phyloP scores from a whole-genome alignment of 148 eudicot species.

The Euryodendron excelsum region DNA sequence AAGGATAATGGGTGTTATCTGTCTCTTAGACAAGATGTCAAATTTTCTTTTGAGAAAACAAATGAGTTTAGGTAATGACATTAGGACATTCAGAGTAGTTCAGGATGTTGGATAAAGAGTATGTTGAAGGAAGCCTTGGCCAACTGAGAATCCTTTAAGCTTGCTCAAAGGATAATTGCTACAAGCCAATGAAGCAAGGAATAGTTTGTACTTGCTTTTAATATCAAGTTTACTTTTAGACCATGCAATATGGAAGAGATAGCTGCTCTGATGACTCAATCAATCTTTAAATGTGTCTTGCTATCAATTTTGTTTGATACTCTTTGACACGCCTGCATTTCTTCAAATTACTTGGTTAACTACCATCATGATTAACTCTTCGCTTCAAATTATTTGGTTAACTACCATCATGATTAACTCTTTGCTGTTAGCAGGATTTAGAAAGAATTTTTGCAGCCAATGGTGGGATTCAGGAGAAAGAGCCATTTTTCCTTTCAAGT shows the following conservation, averaged over 20 bases:
- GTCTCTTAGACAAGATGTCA: background rate
- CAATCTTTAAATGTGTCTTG: background rate
- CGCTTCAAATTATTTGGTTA: background rate
- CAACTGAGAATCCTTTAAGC: no score
- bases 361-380: background rate
- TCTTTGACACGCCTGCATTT: background rate
- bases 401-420: background rate
- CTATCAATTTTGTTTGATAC: background rate
- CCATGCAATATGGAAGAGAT: background rate
- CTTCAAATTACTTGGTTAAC: background rate
- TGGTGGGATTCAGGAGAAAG: conserved; percentile 64
- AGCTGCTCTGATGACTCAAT: background rate
- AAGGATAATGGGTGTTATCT: background rate
- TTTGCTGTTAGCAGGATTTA: conserved; percentile 51
- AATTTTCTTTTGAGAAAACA: no score
- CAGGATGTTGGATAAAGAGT: no score
- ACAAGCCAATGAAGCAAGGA: background rate
- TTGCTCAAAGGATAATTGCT: no score
- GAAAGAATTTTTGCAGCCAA: conserved; percentile 61
- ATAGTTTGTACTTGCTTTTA: background rate
- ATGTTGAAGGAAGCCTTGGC: no score
- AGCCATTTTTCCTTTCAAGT: conserved; percentile 74
- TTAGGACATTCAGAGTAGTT: background rate
- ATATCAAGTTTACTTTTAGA: background rate
- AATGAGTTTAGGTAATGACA: background rate